phyloP scores from a whole-genome alignment of 1,284 basidiomycete species.

The Athelia sp. region DNA sequence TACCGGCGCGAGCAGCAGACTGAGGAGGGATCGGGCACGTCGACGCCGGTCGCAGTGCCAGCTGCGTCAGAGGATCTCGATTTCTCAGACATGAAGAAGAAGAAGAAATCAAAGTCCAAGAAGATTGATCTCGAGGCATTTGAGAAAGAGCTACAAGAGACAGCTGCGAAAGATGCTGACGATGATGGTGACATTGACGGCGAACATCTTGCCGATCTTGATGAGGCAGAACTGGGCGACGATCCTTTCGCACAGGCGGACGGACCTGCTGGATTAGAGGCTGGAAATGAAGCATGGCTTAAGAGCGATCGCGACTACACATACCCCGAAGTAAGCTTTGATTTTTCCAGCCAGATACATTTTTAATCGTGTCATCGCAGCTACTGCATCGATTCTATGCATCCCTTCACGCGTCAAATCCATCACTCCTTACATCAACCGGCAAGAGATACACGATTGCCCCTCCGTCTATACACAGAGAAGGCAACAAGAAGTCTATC shows the following conservation, averaged over 20 bases:
- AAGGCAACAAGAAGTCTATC: slow-evolving; percentile 95
- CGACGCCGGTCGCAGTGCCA: slow-evolving; percentile 46
- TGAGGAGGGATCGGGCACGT: slow-evolving; percentile 59
- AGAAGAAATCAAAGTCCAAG: slow-evolving; percentile 73
- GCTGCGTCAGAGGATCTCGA: slow-evolving; percentile 63
- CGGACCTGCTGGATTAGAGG: slow-evolving; percentile 50
- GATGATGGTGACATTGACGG: slow-evolving; percentile 58
- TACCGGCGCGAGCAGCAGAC: slow-evolving; percentile 1
- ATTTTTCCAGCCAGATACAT: background rate
- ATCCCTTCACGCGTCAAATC: slow-evolving; percentile 91
- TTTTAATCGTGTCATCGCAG: slow-evolving; percentile 30
- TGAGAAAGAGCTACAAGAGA: slow-evolving; percentile 81
- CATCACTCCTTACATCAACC: slow-evolving; percentile 79
- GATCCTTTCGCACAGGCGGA: slow-evolving; percentile 74
- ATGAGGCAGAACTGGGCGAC: slow-evolving; percentile 80
- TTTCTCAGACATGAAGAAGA: slow-evolving; percentile 84
- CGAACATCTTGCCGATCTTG: slow-evolving; percentile 60
- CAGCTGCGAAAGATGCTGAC: slow-evolving; percentile 57
- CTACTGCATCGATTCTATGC: slow-evolving; percentile 92
- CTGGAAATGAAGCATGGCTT: slow-evolving; percentile 82
- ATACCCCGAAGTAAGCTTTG: slow-evolving; percentile 75
- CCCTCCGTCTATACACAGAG: slow-evolving; percentile 91
- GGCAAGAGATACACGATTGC: slow-evolving; percentile 97
- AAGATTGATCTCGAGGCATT: slow-evolving; percentile 77
- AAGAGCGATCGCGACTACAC: slow-evolving; percentile 92